Evolutionary conservation across 176 grass and related monocot species (phyloP).

Genomic region (Metroxylon sagu): DNA sequence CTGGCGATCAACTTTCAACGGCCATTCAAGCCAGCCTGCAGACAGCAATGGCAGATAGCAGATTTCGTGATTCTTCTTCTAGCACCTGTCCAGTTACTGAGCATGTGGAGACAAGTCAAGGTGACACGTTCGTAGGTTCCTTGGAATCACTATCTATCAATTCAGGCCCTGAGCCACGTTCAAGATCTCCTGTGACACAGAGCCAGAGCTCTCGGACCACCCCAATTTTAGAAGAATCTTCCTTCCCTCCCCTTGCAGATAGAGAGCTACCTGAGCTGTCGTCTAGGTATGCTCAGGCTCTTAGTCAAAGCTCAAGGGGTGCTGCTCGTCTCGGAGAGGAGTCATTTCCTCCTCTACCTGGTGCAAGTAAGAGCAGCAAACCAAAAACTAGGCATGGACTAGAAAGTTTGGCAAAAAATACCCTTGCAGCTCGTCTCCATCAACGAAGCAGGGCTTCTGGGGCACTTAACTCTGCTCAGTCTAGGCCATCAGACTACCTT

Average conservation of each 20-base stretch:
- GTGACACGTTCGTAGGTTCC: slow-evolving; percentile 27
- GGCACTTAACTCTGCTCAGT: slow-evolving; percentile 39
- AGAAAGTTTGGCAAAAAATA: slow-evolving; percentile 63
- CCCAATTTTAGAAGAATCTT: slow-evolving; percentile 48
- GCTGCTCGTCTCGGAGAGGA: slow-evolving; percentile 51
- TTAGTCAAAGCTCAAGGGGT: slow-evolving; percentile 57
- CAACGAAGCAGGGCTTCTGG: slow-evolving; percentile 39
- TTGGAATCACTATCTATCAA: slow-evolving; percentile 32
- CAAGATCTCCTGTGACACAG: slow-evolving; percentile 9
- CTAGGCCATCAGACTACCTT: slow-evolving; percentile 37
- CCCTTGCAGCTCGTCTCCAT: slow-evolving; percentile 69
- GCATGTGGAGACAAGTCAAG: slow-evolving; percentile 12
- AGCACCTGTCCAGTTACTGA: not conserved
- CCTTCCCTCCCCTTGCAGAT: slow-evolving; percentile 80
- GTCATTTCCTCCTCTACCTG: slow-evolving; percentile 87
- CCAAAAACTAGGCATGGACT: slow-evolving; percentile 29
- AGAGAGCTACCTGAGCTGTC: slow-evolving; percentile 39
- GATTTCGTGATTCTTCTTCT: slow-evolving; percentile 7
- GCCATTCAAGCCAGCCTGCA: slow-evolving; percentile 33
- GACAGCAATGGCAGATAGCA: slow-evolving; percentile 9
- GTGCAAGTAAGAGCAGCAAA: slow-evolving; percentile 39
- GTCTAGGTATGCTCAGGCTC: slow-evolving; percentile 57
- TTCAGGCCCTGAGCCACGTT: slow-evolving; percentile 8
- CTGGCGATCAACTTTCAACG: slow-evolving; percentile 27
- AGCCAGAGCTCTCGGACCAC: slow-evolving; percentile 34